Percentiles rank a stretch among this genome's conserved stretches.
phyloP scores from a whole-genome alignment of 208 protist species.

The Porcisia deanei region DNA sequence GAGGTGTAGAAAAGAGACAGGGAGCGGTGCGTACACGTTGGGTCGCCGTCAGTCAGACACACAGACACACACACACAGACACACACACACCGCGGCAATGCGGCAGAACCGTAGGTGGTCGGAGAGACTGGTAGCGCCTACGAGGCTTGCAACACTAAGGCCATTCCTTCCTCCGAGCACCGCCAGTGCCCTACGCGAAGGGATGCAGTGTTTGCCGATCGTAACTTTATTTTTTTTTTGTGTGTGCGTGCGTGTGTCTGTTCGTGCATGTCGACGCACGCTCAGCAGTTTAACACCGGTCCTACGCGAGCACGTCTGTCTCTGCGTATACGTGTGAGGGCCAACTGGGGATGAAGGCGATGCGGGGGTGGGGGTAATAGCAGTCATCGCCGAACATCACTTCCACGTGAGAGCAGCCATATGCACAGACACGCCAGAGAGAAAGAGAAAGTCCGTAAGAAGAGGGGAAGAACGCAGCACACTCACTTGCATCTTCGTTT shows the following conservation, averaged over 20 bases:
- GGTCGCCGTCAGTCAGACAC: not conserved
- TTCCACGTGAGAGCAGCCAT: not conserved
- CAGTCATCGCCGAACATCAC: not conserved
- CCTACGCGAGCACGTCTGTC: not conserved
- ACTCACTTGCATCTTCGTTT: not conserved
- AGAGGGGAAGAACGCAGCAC: not conserved
- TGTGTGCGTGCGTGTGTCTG: not conserved
- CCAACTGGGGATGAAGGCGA: not conserved
- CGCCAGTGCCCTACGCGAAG: not conserved
- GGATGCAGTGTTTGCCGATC: not conserved
- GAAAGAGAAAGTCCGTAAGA: not conserved
- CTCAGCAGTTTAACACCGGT: not conserved
- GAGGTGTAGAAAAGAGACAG: too few relatives aligned
- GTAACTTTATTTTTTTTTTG: not conserved
- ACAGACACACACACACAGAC: not conserved
- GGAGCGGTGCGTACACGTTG: too few relatives aligned
- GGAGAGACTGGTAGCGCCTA: not conserved
- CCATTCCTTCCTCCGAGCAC: not conserved
- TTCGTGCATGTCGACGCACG: not conserved
- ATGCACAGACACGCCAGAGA: not conserved
- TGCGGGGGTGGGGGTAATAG: not conserved
- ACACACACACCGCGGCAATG: not conserved
- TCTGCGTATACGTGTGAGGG: not conserved
- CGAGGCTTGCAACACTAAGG: not conserved
- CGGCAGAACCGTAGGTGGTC: not conserved